A percentile compares a stretch with the other conserved stretches of the same genome.
Conservation (phyloP, 495 filamentous ascomycete species). For the Aspergillus incahuasiensis region DNA sequence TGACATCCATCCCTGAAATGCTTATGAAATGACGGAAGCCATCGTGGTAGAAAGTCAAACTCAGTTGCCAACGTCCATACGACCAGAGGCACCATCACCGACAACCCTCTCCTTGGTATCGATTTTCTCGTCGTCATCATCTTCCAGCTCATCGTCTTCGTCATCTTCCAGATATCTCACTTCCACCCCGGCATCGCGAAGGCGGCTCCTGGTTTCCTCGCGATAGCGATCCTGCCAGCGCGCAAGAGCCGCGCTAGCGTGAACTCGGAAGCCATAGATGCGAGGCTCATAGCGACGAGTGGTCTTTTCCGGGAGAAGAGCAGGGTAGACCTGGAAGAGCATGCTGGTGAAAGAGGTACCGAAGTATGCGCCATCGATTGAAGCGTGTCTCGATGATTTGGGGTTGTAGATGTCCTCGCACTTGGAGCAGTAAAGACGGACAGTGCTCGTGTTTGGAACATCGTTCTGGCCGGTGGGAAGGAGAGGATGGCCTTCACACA, state of each 20-base stretch:
- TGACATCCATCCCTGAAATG: not conserved
- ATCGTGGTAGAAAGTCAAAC: slow-evolving; percentile 9
- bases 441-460: slow-evolving; percentile 73
- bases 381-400: slow-evolving; percentile 91
- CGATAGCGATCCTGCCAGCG: slow-evolving; percentile 84
- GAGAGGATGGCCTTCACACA: slow-evolving; percentile 86
- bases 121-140: slow-evolving; percentile 34
- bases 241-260: slow-evolving; percentile 79
- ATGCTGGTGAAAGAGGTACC: slow-evolving; percentile 98
- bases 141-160: slow-evolving; percentile 45
- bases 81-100: slow-evolving; percentile 39
- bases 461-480: slow-evolving; percentile 92
- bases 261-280: slow-evolving; percentile 92
- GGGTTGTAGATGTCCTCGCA: slow-evolving; percentile 99
- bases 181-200: slow-evolving; percentile 50
- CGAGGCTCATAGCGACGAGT: slow-evolving; percentile 79
- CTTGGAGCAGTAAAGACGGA: slow-evolving; percentile 92
- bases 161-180: slow-evolving; percentile 55
- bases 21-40: not conserved
- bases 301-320: slow-evolving; percentile 79
- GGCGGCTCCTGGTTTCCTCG: slow-evolving; percentile 70
- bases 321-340: slow-evolving; percentile 95
- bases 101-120: slow-evolving; percentile 22
- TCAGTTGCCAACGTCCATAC: slow-evolving; percentile 42
- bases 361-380: slow-evolving; percentile 97